Percentiles rank a stretch among this genome's conserved stretches.
Conservation (phyloP, 1,284 basidiomycete species). For the Naganishia cerealis region DNA sequence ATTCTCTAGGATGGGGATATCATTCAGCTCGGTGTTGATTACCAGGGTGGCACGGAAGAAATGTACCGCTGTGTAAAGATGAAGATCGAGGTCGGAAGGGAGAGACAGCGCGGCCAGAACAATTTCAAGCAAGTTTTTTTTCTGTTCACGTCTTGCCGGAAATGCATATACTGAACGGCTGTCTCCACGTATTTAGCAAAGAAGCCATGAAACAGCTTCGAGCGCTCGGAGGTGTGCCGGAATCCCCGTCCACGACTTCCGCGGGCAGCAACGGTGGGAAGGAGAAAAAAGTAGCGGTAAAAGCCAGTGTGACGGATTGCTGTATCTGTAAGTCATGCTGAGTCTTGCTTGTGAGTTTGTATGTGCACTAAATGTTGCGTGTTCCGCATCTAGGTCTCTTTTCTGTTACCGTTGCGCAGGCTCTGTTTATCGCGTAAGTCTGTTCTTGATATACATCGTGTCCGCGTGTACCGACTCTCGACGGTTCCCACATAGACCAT, state of each 20-base stretch:
- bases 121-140: slow-evolving; percentile 80
- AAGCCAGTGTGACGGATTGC: slow-evolving; percentile 69
- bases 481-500: slow-evolving; percentile 60
- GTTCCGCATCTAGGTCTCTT: slow-evolving; percentile 72
- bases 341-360: too few species aligned
- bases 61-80: slow-evolving; percentile 98
- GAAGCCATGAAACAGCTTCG: slow-evolving; percentile 78
- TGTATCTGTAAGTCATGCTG: slow-evolving; percentile 73
- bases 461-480: slow-evolving; percentile 4
- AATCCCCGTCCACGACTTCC: slow-evolving; percentile 31
- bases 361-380: not conserved
- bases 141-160: not conserved
- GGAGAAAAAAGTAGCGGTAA: slow-evolving; percentile 34
- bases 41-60: slow-evolving; percentile 95
- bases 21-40: slow-evolving; percentile 93
- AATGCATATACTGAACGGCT: not conserved
- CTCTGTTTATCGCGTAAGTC: slow-evolving; percentile 81
- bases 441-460: not conserved
- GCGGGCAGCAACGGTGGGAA: slow-evolving; percentile 24
- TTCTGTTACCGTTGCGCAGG: slow-evolving; percentile 88
- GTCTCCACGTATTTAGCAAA: slow-evolving; percentile 54
- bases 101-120: slow-evolving; percentile 85
- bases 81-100: slow-evolving; percentile 77
- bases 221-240: slow-evolving; percentile 60
- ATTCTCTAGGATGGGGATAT: slow-evolving; percentile 79